These are phyloP conservation scores for Claviceps capensis DNA, from an alignment of 2,329 filamentous ascomycete genomes.

Conservation along the genomic window DNA sequence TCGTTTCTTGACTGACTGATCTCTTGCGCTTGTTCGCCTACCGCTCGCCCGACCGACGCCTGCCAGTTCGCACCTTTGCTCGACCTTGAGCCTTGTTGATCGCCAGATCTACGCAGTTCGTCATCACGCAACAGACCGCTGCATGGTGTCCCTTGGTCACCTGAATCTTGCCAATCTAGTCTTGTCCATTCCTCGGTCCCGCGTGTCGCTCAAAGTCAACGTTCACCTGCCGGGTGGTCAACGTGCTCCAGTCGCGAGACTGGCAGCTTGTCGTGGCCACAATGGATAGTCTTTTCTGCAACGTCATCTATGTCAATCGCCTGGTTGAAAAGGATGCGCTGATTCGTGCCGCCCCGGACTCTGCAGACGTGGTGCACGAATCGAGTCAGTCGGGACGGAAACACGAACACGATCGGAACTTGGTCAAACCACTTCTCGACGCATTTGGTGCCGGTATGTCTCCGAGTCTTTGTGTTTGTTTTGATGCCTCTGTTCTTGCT, in stretches of 20 bases:
- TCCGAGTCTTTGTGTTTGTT: neutral
- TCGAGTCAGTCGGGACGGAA: slow-evolving; percentile 15
- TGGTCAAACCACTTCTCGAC: slow-evolving; percentile 35
- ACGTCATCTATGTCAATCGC: slow-evolving; percentile 48
- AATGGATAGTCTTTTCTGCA: slow-evolving; percentile 44
- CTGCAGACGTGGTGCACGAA: neutral
- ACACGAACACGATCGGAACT: slow-evolving; percentile 29
- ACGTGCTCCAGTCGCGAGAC: slow-evolving; percentile 47
- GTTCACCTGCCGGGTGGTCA: slow-evolving; percentile 26
- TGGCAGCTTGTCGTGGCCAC: slow-evolving; percentile 41
- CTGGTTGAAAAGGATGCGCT: slow-evolving; percentile 33
- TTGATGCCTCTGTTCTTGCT: neutral
- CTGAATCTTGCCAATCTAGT: neutral
- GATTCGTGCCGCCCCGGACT: slow-evolving; percentile 18
- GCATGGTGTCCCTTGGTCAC: neutral
- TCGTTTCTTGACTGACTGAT: neutral
- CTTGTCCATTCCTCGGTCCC: neutral
- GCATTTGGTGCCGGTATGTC: slow-evolving; percentile 39
- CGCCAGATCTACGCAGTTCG: neutral
- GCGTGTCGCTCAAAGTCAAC: slow-evolving; percentile 5
- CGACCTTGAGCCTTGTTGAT: neutral
- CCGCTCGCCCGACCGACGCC: neutral
- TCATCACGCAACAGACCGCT: neutral
- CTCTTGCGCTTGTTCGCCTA: neutral
- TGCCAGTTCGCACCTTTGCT: neutral